These are phyloP conservation scores for Karstenula rhodostoma DNA, from an alignment of 2,329 filamentous ascomycete species.

Conservation along the genomic window DNA sequence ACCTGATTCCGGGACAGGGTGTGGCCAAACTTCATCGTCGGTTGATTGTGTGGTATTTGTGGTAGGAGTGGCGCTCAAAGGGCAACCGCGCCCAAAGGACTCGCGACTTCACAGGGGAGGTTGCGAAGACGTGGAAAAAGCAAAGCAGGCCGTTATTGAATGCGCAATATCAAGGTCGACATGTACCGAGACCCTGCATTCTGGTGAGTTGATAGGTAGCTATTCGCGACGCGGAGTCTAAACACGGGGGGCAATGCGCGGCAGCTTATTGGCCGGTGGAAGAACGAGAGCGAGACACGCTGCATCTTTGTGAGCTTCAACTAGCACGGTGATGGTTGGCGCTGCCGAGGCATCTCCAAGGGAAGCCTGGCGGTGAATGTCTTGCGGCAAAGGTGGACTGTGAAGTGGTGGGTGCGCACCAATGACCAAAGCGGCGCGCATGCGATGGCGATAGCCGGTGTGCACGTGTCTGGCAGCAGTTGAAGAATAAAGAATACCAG, in stretches of 20 bases:
- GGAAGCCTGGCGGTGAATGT: neutral
- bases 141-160: slow-evolving; percentile 4
- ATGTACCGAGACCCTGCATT: slow-evolving; percentile 9
- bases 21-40: slow-evolving; percentile 59
- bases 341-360: neutral
- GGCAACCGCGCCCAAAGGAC: neutral
- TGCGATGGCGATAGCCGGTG: slow-evolving; percentile 1
- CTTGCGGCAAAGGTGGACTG: neutral
- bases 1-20: slow-evolving; percentile 81
- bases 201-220: slow-evolving; percentile 5
- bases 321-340: slow-evolving; percentile 1
- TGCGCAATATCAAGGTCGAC: neutral
- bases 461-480: neutral
- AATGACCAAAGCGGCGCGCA: slow-evolving; percentile 3
- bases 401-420: slow-evolving; percentile 7
- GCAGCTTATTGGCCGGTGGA: slow-evolving; percentile 13
- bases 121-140: neutral
- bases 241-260: neutral
- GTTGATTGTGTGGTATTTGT: slow-evolving; percentile 3
- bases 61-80: neutral
- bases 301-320: slow-evolving; percentile 10
- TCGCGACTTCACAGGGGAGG: neutral
- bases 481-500: neutral
- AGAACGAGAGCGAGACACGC: slow-evolving; percentile 7
- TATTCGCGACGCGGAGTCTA: slow-evolving; percentile 1